A percentile compares a stretch with the other conserved stretches of the same genome.
These are phyloP conservation scores for Gynostemma pentaphyllum DNA, from an alignment of 306 rosid genomes.

Conservation along the genomic window DNA sequence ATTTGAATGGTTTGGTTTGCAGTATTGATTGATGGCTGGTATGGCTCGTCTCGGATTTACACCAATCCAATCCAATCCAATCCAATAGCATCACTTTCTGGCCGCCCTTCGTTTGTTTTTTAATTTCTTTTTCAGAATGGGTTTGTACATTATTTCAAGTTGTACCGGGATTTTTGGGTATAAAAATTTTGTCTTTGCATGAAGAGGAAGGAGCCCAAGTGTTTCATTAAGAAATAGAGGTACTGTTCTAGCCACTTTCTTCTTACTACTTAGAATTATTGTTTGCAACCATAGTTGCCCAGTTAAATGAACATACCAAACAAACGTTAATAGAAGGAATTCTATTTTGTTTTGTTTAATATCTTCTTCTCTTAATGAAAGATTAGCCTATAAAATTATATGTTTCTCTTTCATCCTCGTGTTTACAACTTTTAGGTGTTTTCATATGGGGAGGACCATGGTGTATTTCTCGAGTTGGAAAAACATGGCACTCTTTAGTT, in stretches of 20 bases:
- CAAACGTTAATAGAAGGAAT: neutral
- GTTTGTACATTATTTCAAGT: conserved; percentile 64
- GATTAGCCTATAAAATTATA: neutral
- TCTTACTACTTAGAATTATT: neutral
- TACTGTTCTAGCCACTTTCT: conserved; percentile 9
- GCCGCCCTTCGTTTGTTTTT: neutral
- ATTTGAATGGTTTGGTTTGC: conserved; percentile 21
- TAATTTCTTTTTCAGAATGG: conserved; percentile 20
- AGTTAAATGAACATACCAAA: neutral
- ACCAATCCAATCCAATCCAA: too few species aligned
- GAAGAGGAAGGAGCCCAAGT: conserved; percentile 18
- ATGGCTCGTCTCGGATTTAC: conserved; percentile 27
- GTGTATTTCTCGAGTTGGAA: neutral
- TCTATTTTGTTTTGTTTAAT: conserved; percentile 3
- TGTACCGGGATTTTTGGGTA: conserved; percentile 38
- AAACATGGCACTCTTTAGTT: neutral
- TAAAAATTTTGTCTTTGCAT: conserved; percentile 56
- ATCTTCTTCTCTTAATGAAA: neutral
- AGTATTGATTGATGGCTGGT: conserved; percentile 26
- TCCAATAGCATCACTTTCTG: conserved; percentile 31
- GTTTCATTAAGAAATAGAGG: conserved; percentile 5
- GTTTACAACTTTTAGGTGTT: neutral
- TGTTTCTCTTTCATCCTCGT: neutral
- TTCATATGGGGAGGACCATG: neutral
- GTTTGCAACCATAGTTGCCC: neutral